Base-by-base conservation (phyloP, 2,329 filamentous ascomycete genomes). In the Ceratocystis lukuohia region DNA sequence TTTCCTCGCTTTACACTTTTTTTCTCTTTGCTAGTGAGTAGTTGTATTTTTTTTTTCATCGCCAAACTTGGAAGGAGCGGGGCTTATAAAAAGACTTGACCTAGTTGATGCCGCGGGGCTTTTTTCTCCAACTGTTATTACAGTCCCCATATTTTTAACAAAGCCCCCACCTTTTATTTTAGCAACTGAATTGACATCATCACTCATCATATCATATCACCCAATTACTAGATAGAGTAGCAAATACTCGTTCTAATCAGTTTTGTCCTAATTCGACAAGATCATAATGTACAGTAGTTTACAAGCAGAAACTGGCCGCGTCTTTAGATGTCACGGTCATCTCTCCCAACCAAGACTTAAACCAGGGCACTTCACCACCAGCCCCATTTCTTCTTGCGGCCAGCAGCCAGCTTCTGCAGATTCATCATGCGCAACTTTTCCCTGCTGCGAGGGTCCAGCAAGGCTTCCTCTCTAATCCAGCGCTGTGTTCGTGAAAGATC, bases 401-500 rank as follows among this genome's bases (percentile, higher is more conserved):
- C 70, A 33, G 71, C 73, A 67, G 71, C 73, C 22, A 72, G 69
- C 74, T 81, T 82, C 71, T 79, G 77, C 75, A 77, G 74, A 70
- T 82, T 79, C 66, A 82, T 77, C 63, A 80, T 75, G 59, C 81
- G 75, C 68, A 84, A 71, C 74, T 80, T 78, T 74, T 84, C 82
- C 17, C 81, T 76, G 72, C 82, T 82, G 66, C 80, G 76, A 25
- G 80, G 77, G 69, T 84, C 81, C 8, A 84, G 73, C 17, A 84
- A 73, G 8, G 78, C 78, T 28, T 80, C 76, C 25, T 80, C 78
- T 30, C 78, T 77, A 37, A 77, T 76, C 77, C 77, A 79, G 69
- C 77, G 74, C 69, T 74, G 75, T 68, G 70, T 73, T 4, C 76
- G 74, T 2, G 76, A 74, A 53, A 78, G 70, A 22, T 74, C 72